These are phyloP conservation scores for Nothophytophthora sp. DNA, from an alignment of 352 stramenopile species.

Conservation along the genomic window DNA sequence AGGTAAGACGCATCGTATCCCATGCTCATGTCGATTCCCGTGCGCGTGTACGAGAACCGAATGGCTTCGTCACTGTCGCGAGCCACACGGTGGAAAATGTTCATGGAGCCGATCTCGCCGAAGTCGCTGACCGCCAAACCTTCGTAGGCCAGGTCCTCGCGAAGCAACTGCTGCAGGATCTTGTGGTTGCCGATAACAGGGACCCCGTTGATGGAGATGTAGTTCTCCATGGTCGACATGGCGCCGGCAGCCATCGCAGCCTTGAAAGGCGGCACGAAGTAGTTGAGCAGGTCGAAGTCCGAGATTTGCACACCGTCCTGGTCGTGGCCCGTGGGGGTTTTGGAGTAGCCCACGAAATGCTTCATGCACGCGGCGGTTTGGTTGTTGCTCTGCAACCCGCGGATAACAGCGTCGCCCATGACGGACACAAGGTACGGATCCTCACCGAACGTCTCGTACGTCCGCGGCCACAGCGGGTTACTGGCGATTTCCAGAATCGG, in stretches of 20 bases:
- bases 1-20: slow-evolving; percentile 38
- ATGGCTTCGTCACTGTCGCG: slow-evolving; percentile 40
- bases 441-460: slow-evolving; percentile 93
- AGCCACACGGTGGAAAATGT: slow-evolving; percentile 47
- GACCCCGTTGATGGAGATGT: slow-evolving; percentile 89
- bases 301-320: slow-evolving; percentile 62
- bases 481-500: slow-evolving; percentile 77
- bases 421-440: slow-evolving; percentile 74
- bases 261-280: slow-evolving; percentile 76
- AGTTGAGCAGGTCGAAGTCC: slow-evolving; percentile 74
- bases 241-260: slow-evolving; percentile 66
- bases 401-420: slow-evolving; percentile 67
- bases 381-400: slow-evolving; percentile 70
- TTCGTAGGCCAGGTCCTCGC: slow-evolving; percentile 75
- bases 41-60: slow-evolving; percentile 59
- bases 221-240: slow-evolving; percentile 91
- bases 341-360: slow-evolving; percentile 80
- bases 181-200: slow-evolving; percentile 79
- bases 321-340: slow-evolving; percentile 74
- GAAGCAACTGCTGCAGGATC: slow-evolving; percentile 69
- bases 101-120: slow-evolving; percentile 85
- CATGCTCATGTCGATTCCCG: slow-evolving; percentile 91
- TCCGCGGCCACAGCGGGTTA: slow-evolving; percentile 80
- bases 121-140: slow-evolving; percentile 90
- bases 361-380: slow-evolving; percentile 82